Evolutionary conservation across 805 yeast species (phyloP).

Genomic region (Starmera amethionina): DNA sequence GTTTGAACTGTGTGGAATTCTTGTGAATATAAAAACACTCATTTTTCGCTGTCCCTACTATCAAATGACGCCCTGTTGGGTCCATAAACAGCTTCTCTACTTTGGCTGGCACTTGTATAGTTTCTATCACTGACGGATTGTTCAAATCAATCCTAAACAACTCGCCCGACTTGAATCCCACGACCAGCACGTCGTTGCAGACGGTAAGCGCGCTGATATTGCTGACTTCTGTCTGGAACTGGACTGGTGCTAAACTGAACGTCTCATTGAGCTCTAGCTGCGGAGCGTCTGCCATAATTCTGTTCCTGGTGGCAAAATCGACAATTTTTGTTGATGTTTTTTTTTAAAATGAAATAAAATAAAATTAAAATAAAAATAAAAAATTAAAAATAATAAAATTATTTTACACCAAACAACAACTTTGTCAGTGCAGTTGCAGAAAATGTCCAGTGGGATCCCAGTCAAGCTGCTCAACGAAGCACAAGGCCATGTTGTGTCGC

Average conservation of each 20-base stretch:
- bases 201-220: constrained; percentile 44
- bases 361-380: neutral
- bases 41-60: constrained; percentile 35
- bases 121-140: constrained; percentile 49
- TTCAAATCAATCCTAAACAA: constrained; percentile 60
- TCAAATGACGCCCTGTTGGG: constrained; percentile 40
- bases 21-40: constrained; percentile 40
- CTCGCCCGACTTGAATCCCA: constrained; percentile 41
- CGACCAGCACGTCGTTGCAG: constrained; percentile 41
- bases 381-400: constrained; percentile 5
- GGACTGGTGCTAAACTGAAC: constrained; percentile 31
- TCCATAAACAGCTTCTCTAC: constrained; percentile 35
- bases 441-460: constrained; percentile 55
- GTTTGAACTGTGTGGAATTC: constrained; percentile 29
- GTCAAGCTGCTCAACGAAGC: constrained; percentile 82
- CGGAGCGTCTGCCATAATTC: constrained; percentile 4
- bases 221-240: constrained; percentile 38
- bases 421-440: neutral
- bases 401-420: neutral
- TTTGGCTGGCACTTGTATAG: constrained; percentile 25
- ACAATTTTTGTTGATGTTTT: neutral
- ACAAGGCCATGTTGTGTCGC: constrained; percentile 75
- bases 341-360: neutral
- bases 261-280: constrained; percentile 5
- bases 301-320: neutral